phyloP scores from a whole-genome alignment of 305 asterid species.

The Ruellia speciosa region DNA sequence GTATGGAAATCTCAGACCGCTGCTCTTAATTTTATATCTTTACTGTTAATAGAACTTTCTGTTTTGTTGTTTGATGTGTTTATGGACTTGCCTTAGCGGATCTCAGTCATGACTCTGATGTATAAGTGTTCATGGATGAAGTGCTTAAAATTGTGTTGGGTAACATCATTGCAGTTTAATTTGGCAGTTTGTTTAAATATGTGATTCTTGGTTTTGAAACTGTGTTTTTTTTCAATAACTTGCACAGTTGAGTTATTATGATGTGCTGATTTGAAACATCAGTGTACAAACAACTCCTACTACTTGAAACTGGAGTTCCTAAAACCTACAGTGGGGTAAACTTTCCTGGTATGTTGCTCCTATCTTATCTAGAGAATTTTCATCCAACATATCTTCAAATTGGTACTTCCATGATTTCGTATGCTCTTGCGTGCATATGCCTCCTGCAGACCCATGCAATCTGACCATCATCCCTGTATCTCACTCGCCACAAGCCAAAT shows the following conservation, averaged over 20 bases:
- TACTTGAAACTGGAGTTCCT: no score
- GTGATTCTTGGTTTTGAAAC: no score
- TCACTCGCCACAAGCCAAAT: slow-evolving; percentile 68
- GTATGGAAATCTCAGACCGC: neutral
- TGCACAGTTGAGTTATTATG: no score
- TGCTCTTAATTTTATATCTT: neutral
- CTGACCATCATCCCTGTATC: slow-evolving; percentile 73
- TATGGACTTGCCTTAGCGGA: neutral
- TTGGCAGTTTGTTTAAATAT: neutral
- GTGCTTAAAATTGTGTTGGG: neutral
- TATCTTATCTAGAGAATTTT: no score
- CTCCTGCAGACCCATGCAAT: slow-evolving; percentile 36
- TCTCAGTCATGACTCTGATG: neutral
- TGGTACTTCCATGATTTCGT: neutral
- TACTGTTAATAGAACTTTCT: neutral
- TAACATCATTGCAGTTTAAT: neutral
- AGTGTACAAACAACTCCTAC: neutral
- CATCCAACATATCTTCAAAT: neutral
- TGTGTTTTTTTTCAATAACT: no score
- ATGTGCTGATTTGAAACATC: neutral
- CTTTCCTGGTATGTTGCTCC: no score
- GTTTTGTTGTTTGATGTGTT: neutral
- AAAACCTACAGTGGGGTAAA: no score
- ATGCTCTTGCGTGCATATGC: neutral
- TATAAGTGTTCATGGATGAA: neutral